Evolutionary conservation across 768 basidiomycete genomes (phyloP), one percentile per base, ranked within the genome.

Genomic region (Ephemerocybe angulata): DNA sequence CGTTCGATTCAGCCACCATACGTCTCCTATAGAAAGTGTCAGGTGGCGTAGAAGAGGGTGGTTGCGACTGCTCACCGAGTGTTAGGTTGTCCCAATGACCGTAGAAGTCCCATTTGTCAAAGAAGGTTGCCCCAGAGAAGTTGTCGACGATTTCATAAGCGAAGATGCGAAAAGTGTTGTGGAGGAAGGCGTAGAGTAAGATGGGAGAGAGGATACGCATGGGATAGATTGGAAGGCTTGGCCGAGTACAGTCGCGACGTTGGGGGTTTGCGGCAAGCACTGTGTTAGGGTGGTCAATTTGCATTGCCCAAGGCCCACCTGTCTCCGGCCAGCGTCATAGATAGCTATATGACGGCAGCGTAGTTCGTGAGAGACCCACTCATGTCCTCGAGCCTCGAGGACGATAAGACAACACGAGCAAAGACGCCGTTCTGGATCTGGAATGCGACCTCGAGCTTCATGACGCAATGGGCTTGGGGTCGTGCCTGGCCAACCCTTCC

Each of bases 61-160:
- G 52, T 40, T 11, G 15, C 13, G 41, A n/a, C 22, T 3, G 21
- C 64, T 19, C 28, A 67, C 67, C 74, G 58, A 65, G 63, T 2
- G 79, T 80, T 6, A 76, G 60, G 54, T 81, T 80, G 59, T 82
- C 79, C 17, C 58, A 67, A 47, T 52, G 58, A 0, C 78, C 80
- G 55, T 75, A 83, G 63, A 76, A 82, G 59, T 75, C 63, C 80
- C 79, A 83, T 12, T 65, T 66, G 52, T 79, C 65, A 56, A 83
- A 83, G 61, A 84, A 84, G 1, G 63, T 68, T 1, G 60, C 49
- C 1, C 81, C 81, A 12, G 75, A 62, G 57, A 81, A 78, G 40
- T 73, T 72, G 11, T 64, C 71, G 13, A 78, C 58, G 29, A 81
- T 58, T 29, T 71, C 59, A 61, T 79, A 79, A n/a, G 17, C 48